These are phyloP conservation scores for Fusarium siculi DNA, from an alignment of 2,329 filamentous ascomycete species.

Conservation along the genomic window DNA sequence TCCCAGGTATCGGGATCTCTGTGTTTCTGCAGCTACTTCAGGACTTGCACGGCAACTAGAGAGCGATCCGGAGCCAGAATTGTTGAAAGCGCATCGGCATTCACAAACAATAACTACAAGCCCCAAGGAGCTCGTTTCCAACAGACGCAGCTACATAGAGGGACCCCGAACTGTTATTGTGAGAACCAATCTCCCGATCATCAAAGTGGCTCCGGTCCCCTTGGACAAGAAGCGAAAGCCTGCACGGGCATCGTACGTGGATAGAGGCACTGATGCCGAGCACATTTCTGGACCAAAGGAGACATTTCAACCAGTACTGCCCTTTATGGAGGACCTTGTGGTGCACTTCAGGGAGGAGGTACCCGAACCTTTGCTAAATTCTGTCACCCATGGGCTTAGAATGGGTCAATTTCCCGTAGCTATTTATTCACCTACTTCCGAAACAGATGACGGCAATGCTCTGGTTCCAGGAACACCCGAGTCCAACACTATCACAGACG, in stretches of 20 bases:
- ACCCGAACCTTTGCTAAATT: slow-evolving; percentile 56
- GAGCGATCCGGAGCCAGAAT: slow-evolving; percentile 10
- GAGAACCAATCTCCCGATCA: slow-evolving; percentile 42
- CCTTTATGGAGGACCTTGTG: slow-evolving; percentile 66
- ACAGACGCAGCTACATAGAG: slow-evolving; percentile 42
- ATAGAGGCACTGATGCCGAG: slow-evolving; percentile 54
- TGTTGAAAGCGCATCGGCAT: slow-evolving; percentile 33
- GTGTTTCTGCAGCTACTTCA: slow-evolving; percentile 39
- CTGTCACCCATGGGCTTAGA: slow-evolving; percentile 58
- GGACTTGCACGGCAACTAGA: slow-evolving; percentile 34
- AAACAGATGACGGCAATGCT: slow-evolving; percentile 29
- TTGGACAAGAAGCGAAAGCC: slow-evolving; percentile 43
- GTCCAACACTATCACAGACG: slow-evolving; percentile 24
- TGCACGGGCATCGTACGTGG: slow-evolving; percentile 48
- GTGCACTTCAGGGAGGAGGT: slow-evolving; percentile 62
- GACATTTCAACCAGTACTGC: slow-evolving; percentile 58
- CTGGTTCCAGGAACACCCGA: slow-evolving; percentile 44
- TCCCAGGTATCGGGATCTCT: slow-evolving; percentile 48
- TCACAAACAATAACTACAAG: slow-evolving; percentile 44
- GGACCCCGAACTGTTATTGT: slow-evolving; percentile 48
- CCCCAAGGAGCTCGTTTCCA: slow-evolving; percentile 33
- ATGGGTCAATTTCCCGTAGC: slow-evolving; percentile 43
- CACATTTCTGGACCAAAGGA: slow-evolving; percentile 36
- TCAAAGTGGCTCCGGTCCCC: slow-evolving; percentile 46
- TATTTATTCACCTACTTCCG: slow-evolving; percentile 38